These are phyloP conservation scores for Laetiporus sulphureus DNA, from an alignment of 1,284 basidiomycete genomes.

Conservation along the genomic window DNA sequence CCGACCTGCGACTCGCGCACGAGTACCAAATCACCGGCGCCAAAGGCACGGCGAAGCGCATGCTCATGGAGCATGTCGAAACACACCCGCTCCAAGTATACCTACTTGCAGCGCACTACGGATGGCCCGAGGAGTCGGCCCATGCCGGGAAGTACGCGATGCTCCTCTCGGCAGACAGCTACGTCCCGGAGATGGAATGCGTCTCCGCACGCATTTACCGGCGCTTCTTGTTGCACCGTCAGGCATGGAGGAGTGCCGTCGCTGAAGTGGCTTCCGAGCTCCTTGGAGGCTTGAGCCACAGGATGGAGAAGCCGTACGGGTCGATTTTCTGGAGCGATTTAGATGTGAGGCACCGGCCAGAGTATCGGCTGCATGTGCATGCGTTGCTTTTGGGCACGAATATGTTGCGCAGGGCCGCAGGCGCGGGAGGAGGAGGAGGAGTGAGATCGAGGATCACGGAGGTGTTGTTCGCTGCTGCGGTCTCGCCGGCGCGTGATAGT, in stretches of 20 bases:
- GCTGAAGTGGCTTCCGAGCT: no score
- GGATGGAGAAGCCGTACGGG: no score
- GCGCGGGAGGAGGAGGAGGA: no score
- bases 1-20: conserved; percentile 10
- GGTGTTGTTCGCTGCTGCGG: no score
- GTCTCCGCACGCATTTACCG: conserved; percentile 9
- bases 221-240: conserved; percentile 7
- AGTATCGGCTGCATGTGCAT: no score
- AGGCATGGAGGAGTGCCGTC: conserved; percentile 1
- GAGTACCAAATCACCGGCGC: conserved; percentile 18
- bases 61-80: conserved; percentile 6
- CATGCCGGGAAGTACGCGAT: conserved; percentile 2
- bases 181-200: conserved; percentile 12
- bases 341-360: no score
- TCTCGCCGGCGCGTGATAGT: no score
- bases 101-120: conserved; percentile 25
- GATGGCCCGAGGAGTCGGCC: conserved; percentile 10
- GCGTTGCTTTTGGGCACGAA: no score
- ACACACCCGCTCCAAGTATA: conserved; percentile 25
- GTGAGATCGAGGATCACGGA: no score
- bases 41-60: conserved; percentile 3
- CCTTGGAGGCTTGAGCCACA: no score
- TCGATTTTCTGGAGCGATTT: no score
- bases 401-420: no score
- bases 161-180: not conserved